These are phyloP conservation scores for Diphasiastrum complanatum DNA, from an alignment of 83 land plant genomes.

Conservation along the genomic window DNA sequence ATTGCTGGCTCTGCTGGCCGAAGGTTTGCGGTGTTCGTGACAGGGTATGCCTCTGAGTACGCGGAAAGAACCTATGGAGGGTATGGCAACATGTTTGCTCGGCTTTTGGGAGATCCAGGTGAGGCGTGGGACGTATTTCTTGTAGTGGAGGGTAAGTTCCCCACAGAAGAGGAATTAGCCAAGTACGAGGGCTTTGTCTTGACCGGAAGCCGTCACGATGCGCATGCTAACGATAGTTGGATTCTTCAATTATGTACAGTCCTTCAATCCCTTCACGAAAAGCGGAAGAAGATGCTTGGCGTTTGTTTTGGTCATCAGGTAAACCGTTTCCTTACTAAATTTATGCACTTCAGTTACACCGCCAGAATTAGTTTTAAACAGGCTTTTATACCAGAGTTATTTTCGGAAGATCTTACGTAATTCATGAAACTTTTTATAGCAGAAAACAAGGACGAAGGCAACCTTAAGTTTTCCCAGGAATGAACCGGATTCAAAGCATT, in stretches of 20 bases:
- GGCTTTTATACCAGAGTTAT: too few relatives aligned
- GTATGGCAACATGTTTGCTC: slow-evolving; percentile 57
- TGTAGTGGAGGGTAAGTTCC: slow-evolving; percentile 69
- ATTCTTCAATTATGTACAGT: slow-evolving; percentile 52
- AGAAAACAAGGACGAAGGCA: too few relatives aligned
- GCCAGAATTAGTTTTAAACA: background rate
- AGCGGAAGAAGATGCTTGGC: slow-evolving; percentile 61
- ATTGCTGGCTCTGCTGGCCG: slow-evolving; percentile 7
- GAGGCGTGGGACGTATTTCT: slow-evolving; percentile 69
- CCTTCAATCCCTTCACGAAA: slow-evolving; percentile 39
- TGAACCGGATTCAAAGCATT: too few relatives aligned
- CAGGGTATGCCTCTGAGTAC: slow-evolving; percentile 43
- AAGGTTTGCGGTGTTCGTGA: slow-evolving; percentile 26
- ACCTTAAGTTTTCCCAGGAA: too few relatives aligned
- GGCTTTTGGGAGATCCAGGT: slow-evolving; percentile 60
- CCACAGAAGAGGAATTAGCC: slow-evolving; percentile 40
- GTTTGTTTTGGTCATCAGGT: slow-evolving; percentile 82
- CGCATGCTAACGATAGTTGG: slow-evolving; percentile 68
- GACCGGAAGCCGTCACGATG: slow-evolving; percentile 79
- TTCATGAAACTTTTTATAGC: too few relatives aligned
- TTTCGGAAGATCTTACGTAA: too few relatives aligned
- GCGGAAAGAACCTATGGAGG: slow-evolving; percentile 51
- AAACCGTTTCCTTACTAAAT: background rate
- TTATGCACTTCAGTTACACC: background rate
- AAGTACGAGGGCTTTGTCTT: slow-evolving; percentile 71